phyloP scores from a whole-genome alignment of 176 grass and related monocot genomes.

The Miscanthus lutarioriparius region DNA sequence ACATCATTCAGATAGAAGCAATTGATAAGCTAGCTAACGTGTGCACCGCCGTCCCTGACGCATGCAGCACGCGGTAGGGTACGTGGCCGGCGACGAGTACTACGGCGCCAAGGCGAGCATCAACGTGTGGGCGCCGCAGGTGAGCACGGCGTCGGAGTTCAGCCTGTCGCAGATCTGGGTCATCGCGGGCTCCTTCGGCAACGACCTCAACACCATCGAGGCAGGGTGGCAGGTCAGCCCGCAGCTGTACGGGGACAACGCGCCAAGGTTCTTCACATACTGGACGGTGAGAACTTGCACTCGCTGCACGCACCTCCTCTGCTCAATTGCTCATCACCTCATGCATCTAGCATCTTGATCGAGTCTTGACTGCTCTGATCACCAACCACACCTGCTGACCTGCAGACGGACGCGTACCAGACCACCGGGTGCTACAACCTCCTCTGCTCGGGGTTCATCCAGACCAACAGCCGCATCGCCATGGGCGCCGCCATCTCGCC shows the following conservation, averaged over 20 bases:
- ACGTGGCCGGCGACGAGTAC: slow-evolving; percentile 81
- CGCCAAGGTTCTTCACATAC: slow-evolving; percentile 92
- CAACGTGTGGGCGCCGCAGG: slow-evolving; percentile 84
- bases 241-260: slow-evolving; percentile 81
- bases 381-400: too few species aligned
- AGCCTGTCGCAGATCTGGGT: slow-evolving; percentile 97
- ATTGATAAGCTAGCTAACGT: background rate
- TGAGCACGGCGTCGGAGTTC: slow-evolving; percentile 76
- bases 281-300: slow-evolving; percentile 42
- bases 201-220: slow-evolving; percentile 98
- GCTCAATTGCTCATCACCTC: too few species aligned
- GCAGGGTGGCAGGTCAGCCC: slow-evolving; percentile 98
- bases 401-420: slow-evolving; percentile 80
- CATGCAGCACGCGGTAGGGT: slow-evolving; percentile 85
- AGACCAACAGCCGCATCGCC: slow-evolving; percentile 86
- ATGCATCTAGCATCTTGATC: too few species aligned
- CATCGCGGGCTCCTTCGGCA: slow-evolving; percentile 81
- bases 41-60: too few species aligned
- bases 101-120: slow-evolving; percentile 92
- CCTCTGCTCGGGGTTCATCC: slow-evolving; percentile 89
- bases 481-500: slow-evolving; percentile 94
- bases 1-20: background rate
- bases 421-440: slow-evolving; percentile 95
- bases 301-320: too few species aligned
- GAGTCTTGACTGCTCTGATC: too few species aligned